Conservation (phyloP, 768 basidiomycete genomes). For the Psilocybe subaeruginosa region DNA sequence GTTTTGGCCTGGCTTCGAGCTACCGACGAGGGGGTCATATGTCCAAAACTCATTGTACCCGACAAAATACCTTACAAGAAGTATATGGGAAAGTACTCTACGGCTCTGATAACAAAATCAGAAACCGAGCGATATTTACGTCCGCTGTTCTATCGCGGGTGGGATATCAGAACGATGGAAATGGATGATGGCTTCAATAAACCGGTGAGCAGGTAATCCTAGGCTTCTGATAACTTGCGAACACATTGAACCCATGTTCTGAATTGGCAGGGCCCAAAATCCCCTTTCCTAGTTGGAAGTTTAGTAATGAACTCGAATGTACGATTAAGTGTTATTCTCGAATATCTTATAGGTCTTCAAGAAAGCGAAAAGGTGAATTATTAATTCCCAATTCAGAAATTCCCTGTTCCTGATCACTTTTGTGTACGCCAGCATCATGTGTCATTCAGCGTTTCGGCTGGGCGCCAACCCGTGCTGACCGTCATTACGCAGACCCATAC, state of each 20-base stretch:
- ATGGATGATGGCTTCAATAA: constrained; percentile 10
- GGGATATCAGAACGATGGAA: constrained; percentile 13
- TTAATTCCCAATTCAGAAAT: too few relatives aligned
- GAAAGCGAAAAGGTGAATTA: constrained; percentile 21
- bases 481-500: constrained; percentile 29
- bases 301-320: constrained; percentile 22
- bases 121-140: constrained; percentile 35
- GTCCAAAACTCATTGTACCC: constrained; percentile 13
- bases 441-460: constrained; percentile 16
- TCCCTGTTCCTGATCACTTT: background rate
- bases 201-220: too few relatives aligned
- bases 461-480: constrained; percentile 14
- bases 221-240: too few relatives aligned
- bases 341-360: constrained; percentile 17
- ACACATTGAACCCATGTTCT: too few relatives aligned
- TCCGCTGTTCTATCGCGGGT: constrained; percentile 37
- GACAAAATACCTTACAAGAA: constrained; percentile 7
- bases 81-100: constrained; percentile 17
- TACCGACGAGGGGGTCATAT: background rate
- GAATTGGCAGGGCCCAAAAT: background rate
- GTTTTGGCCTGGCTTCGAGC: background rate
- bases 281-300: constrained; percentile 18
- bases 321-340: constrained; percentile 20
- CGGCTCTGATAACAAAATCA: constrained; percentile 32
- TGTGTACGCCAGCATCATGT: constrained; percentile 26